phyloP scores from a whole-genome alignment of 2,329 filamentous ascomycete genomes.

The Trichoderma hamatum region DNA sequence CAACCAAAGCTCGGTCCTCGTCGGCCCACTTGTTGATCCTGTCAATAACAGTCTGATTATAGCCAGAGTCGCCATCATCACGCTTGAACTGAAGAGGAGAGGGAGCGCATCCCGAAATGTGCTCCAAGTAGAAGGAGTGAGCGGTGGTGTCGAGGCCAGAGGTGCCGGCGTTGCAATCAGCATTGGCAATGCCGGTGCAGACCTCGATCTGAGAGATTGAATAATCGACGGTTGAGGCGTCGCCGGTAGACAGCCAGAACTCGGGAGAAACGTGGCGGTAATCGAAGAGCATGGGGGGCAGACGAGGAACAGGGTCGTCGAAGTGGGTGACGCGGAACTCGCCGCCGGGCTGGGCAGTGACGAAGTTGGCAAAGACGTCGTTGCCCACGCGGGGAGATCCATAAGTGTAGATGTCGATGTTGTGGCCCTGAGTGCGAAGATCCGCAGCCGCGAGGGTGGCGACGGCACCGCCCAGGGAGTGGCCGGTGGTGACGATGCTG shows the following conservation, averaged over 20 bases:
- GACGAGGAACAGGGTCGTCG: constrained; percentile 67
- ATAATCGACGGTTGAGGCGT: constrained; percentile 42
- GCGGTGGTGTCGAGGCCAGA: constrained; percentile 48
- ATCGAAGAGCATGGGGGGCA: constrained; percentile 63
- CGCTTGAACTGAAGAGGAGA: constrained; percentile 35
- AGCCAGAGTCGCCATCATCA: constrained; percentile 31
- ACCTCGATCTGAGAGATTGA: constrained; percentile 46
- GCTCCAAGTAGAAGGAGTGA: constrained; percentile 55
- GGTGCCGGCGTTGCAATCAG: constrained; percentile 55
- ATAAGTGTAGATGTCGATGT: constrained; percentile 64
- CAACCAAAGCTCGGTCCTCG: constrained; percentile 41
- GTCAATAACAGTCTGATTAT: constrained; percentile 44
- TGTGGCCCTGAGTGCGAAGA: constrained; percentile 52
- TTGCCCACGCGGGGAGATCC: constrained; percentile 69
- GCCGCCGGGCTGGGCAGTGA: constrained; percentile 54
- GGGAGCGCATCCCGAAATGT: constrained; percentile 46
- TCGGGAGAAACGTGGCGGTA: constrained; percentile 72
- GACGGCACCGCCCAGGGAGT: constrained; percentile 69
- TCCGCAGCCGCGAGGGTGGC: constrained; percentile 62
- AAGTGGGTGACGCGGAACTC: constrained; percentile 69
- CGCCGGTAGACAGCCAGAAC: constrained; percentile 60
- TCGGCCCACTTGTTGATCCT: constrained; percentile 43
- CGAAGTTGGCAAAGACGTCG: constrained; percentile 53
- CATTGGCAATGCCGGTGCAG: constrained; percentile 53
- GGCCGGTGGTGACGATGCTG: constrained; percentile 63